Evolutionary conservation across 2,329 filamentous ascomycete genomes (phyloP).

Genomic region (Hypoxylon sp.): DNA sequence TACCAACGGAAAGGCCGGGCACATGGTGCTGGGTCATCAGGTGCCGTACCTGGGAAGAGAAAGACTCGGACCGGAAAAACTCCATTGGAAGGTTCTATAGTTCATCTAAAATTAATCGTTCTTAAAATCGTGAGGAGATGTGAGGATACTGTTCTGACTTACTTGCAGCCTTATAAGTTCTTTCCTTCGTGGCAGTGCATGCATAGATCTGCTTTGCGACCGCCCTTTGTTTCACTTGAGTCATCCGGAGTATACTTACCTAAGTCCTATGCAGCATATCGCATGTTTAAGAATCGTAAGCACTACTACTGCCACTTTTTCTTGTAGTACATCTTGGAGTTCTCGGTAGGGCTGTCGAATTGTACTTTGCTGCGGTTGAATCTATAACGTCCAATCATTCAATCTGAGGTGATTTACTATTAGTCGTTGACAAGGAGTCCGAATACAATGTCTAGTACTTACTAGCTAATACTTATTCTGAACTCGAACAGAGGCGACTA

Average conservation of each 20-base stretch:
- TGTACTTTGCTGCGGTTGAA: background rate
- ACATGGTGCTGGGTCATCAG: conserved; percentile 47
- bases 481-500: background rate
- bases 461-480: background rate
- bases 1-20: conserved; percentile 46
- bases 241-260: conserved; percentile 8
- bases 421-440: background rate
- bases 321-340: background rate
- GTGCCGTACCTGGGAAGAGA: conserved; percentile 37
- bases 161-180: conserved; percentile 1
- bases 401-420: background rate
- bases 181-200: conserved; percentile 5
- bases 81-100: conserved; percentile 32
- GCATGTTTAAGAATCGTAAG: background rate
- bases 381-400: background rate
- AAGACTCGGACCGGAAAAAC: conserved; percentile 35
- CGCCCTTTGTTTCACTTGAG: background rate
- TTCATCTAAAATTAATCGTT: background rate
- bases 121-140: background rate
- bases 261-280: too few species aligned
- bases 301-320: background rate
- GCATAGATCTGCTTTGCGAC: background rate
- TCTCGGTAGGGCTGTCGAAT: background rate
- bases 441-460: background rate
- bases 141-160: background rate